Base-by-base conservation (phyloP, 1,284 basidiomycete genomes). In the Naganishia liquefaciens region DNA sequence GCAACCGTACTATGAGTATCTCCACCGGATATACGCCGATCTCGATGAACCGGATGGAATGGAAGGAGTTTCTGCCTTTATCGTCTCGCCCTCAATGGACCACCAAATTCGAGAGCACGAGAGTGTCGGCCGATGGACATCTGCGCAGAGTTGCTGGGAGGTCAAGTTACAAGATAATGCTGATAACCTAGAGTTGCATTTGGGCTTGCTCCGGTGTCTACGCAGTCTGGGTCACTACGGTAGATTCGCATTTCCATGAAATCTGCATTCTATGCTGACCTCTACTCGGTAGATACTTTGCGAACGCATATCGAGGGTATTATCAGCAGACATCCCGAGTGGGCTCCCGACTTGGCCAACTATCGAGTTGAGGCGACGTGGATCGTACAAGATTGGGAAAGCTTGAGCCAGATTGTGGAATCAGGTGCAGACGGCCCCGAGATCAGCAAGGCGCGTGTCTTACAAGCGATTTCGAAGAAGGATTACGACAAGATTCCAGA, bases 91-190 rank as follows among this genome's bases (percentile, higher is more conserved):
- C 0, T 91, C 91, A 1, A 80, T 99, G 54, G 92, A 98, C 71
- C 92, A 98, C 78, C 94, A 98, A 78, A 99, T 99, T 67, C 88
- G 96, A 52, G 91, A 99, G 73, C 96, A 99, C 74, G 96, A 99
- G 77, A 96, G 90, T 70, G 97, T 91, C 0, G 96, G 96, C 3
- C 84, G 88, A 47, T 99, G 96, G 96, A 99, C 96, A 0, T 90
- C 93, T 4, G 96, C 96, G 5, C 96, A 99, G 77, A 98, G 95
- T 73, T 99, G 96, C 72, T 99, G 96, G 96, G 96, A 99, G 79
- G 89, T 99, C n/a, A 85, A 89, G 53, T 81, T 99, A 25, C 95
- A 98, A 75, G 87, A 91, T 69, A 86, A 87, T 30, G 95, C 95
- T 0, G 87, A 96, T 71, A 92, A 94, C 69, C 82, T 96, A 9